phyloP scores from a whole-genome alignment of 345 rosid species.

The Eucalyptus coolabah region DNA sequence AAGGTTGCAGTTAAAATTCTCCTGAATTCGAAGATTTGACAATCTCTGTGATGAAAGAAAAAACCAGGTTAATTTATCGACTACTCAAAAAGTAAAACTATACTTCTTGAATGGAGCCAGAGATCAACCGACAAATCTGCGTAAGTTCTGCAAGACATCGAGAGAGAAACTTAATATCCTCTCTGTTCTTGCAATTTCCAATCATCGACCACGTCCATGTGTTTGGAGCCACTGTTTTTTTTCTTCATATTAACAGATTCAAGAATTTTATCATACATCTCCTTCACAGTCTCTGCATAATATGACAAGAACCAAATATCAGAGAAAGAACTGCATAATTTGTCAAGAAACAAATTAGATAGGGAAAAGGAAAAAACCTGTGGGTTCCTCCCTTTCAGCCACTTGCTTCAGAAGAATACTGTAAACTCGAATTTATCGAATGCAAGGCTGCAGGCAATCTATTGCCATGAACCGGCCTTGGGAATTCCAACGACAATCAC shows the following conservation, averaged over 20 bases:
- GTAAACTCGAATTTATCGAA: constrained; percentile 5
- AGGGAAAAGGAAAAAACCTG: constrained; percentile 18
- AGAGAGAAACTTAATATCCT: constrained; percentile 20
- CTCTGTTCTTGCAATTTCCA: too few relatives aligned
- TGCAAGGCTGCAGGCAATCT: background rate
- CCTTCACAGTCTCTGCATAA: constrained; percentile 30
- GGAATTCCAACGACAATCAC: background rate
- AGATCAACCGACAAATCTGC: constrained; percentile 56
- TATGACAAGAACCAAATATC: background rate
- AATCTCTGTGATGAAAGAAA: too few relatives aligned
- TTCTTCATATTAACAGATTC: too few relatives aligned
- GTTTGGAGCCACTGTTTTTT: too few relatives aligned
- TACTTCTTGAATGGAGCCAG: background rate
- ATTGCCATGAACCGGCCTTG: constrained; percentile 6
- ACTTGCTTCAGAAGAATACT: constrained; percentile 19
- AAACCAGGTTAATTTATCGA: too few relatives aligned
- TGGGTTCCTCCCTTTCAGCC: constrained; percentile 8
- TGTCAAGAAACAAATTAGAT: background rate
- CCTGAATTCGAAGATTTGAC: too few relatives aligned
- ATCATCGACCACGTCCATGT: too few relatives aligned
- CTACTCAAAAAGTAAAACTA: background rate
- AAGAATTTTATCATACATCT: too few relatives aligned
- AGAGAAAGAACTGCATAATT: background rate
- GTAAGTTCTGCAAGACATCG: constrained; percentile 41
- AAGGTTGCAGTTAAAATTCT: too few relatives aligned